Conservation (phyloP, 306 rosid genomes). For the Castanospermum australe region DNA sequence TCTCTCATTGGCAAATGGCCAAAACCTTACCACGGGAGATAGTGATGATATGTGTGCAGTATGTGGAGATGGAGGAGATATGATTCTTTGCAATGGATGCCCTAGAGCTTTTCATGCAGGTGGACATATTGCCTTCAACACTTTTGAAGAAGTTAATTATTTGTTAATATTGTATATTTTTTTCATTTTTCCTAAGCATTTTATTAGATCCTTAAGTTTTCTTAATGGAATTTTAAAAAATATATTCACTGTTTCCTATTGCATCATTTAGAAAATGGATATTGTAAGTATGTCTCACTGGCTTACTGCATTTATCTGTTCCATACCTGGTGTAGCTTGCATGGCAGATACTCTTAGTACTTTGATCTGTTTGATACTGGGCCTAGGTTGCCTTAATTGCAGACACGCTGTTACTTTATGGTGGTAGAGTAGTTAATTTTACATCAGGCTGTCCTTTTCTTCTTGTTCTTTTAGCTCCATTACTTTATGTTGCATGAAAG, state of each 20-base stretch:
- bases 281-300: neutral
- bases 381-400: too few species aligned
- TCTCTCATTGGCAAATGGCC: constrained; percentile 68
- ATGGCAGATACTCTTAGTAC: neutral
- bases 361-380: neutral
- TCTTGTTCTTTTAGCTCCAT: neutral
- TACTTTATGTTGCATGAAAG: neutral
- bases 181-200: neutral
- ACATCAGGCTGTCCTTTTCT: neutral
- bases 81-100: constrained; percentile 62
- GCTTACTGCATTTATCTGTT: neutral
- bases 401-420: neutral
- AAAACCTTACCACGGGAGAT: constrained; percentile 79
- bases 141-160: neutral
- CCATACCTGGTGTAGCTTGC: neutral
- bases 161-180: neutral
- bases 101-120: constrained; percentile 93
- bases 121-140: constrained; percentile 21
- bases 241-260: neutral
- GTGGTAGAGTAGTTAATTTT: too few species aligned
- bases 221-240: neutral
- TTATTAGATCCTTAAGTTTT: neutral
- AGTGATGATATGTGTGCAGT: constrained; percentile 78
- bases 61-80: constrained; percentile 88
- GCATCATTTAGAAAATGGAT: neutral